Conservation (phyloP, 164 flowering plant genomes). For the Macadamia integrifolia region DNA sequence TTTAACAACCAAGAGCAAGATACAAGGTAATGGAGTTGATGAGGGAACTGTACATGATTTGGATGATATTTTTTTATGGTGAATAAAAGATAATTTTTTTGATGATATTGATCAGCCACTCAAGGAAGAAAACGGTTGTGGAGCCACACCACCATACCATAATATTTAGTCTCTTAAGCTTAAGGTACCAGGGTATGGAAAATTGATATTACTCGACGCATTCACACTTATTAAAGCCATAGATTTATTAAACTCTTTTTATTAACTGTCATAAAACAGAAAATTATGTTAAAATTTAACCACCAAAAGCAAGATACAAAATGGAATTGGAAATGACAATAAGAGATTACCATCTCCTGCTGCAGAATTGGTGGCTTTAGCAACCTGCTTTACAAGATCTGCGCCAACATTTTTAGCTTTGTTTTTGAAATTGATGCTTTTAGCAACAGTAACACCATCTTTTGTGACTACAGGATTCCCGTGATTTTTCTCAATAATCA, state of each 20-base stretch:
- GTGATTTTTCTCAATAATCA: slow-evolving; percentile 59
- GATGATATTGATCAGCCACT: no score
- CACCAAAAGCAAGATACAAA: no score
- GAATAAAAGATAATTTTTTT: no score
- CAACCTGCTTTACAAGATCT: slow-evolving; percentile 86
- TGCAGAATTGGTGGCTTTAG: slow-evolving; percentile 70
- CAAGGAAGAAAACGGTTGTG: neutral
- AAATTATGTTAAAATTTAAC: no score
- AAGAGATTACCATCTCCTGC: slow-evolving; percentile 81
- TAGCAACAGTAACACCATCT: slow-evolving; percentile 94
- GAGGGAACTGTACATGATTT: no score
- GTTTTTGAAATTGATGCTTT: slow-evolving; percentile 68
- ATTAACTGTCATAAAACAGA: neutral
- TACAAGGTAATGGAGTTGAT: no score
- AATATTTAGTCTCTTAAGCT: no score
- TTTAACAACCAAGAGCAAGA: no score
- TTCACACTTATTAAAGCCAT: neutral
- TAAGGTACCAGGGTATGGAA: no score
- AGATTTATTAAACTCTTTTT: neutral
- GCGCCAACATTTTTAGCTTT: slow-evolving; percentile 85
- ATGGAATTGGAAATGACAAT: neutral
- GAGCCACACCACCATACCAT: no score
- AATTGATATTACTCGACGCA: neutral
- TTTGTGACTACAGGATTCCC: slow-evolving; percentile 77
- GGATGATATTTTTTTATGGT: no score